Base-by-base conservation (phyloP, 345 rosid genomes). In the Citrus mangshanensis region DNA sequence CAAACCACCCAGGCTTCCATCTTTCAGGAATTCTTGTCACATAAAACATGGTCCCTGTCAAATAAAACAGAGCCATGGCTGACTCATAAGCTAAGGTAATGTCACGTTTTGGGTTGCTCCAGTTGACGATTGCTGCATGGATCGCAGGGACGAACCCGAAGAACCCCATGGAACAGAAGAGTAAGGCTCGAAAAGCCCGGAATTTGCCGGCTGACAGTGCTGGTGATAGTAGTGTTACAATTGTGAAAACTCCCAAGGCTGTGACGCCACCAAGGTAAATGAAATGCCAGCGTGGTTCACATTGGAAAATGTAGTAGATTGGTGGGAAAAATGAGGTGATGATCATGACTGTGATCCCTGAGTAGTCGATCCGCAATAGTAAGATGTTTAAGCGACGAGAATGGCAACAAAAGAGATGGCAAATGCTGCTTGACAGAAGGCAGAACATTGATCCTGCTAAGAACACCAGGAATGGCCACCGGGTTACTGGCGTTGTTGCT, bases 281-380 rank as follows among this genome's bases (percentile, higher is more conserved):
- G 80, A 89, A 79, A 77, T 92, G 91, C 98, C 98, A 95, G 12
- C 70, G 92, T 6, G 90, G 87, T 24, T 92, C 91, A 7, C 98
- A 95, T 28, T 88, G 97, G 84, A 95, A 95, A 64, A 95, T 86
- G 83, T 93, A 95, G 86, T 79, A 93, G 30, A 95, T 95, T 24
- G 95, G 93, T 13, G 98, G 98, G 83, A 95, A 92, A 77, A 92
- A 95, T 2, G 98, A 95, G 77, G 98, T 93, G 87, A 95, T 93
- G 84, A 95, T 95, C 98, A 93, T 93, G 77, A 82, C 82, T 2
- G 94, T 76, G 80, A 95, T 95, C 0, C 98, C 98, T 0, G 86
- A 69, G 27, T 90, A 95, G 84, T 95, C 98, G 5, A 95, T 81
- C 13, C 95, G 86, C 27, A 93, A 83, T 66, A 95, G 82, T 21